A percentile compares a stretch with the other conserved stretches of the same genome.
phyloP scores from a whole-genome alignment of 148 eudicot species.

The Rhododendron ovatum region DNA sequence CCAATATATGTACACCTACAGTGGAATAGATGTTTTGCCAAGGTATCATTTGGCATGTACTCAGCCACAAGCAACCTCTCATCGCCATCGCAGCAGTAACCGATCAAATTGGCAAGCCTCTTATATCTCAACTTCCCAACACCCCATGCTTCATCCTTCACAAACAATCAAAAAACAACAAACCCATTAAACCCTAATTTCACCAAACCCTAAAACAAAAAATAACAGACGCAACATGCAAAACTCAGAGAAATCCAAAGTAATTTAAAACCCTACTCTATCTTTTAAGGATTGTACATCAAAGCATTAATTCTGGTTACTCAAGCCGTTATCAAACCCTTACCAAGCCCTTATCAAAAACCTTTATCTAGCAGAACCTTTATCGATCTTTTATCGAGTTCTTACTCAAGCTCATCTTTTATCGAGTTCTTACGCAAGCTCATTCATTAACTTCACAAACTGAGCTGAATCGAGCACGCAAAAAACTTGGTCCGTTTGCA shows the following conservation, averaged over 20 bases:
- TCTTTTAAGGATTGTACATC: not conserved
- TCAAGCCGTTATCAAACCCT: not conserved
- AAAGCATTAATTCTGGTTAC: not conserved
- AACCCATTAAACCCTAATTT: constrained; percentile 10
- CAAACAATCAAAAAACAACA: constrained; percentile 16
- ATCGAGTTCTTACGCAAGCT: not conserved
- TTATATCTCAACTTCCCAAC: constrained; percentile 87
- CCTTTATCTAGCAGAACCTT: not conserved
- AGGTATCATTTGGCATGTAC: constrained; percentile 90
- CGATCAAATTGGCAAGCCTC: constrained; percentile 86
- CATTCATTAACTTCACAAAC: not conserved
- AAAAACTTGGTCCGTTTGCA: not conserved
- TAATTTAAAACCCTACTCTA: not conserved
- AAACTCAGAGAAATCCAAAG: not conserved
- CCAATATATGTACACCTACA: constrained; percentile 40
- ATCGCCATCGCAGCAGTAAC: constrained; percentile 94
- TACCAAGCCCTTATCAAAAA: not conserved
- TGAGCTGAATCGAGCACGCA: not conserved
- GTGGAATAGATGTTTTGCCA: constrained; percentile 92
- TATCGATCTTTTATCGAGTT: not conserved
- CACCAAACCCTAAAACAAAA: constrained; percentile 5
- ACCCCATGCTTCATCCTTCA: constrained; percentile 90
- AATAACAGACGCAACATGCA: not conserved
- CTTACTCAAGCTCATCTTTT: not conserved
- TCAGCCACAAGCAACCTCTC: constrained; percentile 99